A percentile compares a stretch with the other conserved stretches of the same genome.
phyloP scores from a whole-genome alignment of 257 asterid genomes.

The Parsonsia alboflavescens region DNA sequence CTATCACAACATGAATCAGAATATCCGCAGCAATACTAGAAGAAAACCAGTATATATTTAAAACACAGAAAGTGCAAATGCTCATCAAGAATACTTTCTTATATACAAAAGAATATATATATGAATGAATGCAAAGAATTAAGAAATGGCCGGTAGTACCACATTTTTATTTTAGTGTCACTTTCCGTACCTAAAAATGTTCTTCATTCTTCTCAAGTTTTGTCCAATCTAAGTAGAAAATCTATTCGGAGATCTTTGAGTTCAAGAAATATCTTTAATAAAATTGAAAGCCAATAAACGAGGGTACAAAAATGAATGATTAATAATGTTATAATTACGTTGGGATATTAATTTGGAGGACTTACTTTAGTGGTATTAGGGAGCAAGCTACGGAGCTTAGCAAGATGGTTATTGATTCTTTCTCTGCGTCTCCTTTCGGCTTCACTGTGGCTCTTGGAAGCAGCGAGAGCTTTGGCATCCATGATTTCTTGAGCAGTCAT shows the following conservation, averaged over 20 bases:
- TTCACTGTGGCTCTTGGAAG: slow-evolving; percentile 29
- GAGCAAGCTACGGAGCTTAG: slow-evolving; percentile 20
- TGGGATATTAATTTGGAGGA: background rate
- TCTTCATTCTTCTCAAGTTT: background rate
- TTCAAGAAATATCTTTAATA: too few relatives aligned
- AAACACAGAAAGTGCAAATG: background rate
- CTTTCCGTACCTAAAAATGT: slow-evolving; percentile 21
- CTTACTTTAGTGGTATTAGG: slow-evolving; percentile 24
- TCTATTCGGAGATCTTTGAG: background rate
- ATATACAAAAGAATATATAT: too few relatives aligned
- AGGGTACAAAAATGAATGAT: too few relatives aligned
- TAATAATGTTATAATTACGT: background rate
- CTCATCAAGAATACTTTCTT: too few relatives aligned
- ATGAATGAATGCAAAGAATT: slow-evolving; percentile 7
- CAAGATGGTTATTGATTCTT: slow-evolving; percentile 26
- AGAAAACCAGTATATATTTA: slow-evolving; percentile 3
- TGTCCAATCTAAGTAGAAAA: slow-evolving; percentile 11
- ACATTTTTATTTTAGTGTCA: background rate
- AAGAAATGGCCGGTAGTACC: background rate
- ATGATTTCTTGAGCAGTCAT: slow-evolving; percentile 25
- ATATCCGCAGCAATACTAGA: slow-evolving; percentile 2
- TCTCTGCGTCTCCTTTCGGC: slow-evolving; percentile 28
- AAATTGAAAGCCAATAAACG: background rate
- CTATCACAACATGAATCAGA: slow-evolving; percentile 28
- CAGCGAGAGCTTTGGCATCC: slow-evolving; percentile 28